Base-by-base conservation (phyloP, 305 asterid species). In the Euphrasia arctica region DNA sequence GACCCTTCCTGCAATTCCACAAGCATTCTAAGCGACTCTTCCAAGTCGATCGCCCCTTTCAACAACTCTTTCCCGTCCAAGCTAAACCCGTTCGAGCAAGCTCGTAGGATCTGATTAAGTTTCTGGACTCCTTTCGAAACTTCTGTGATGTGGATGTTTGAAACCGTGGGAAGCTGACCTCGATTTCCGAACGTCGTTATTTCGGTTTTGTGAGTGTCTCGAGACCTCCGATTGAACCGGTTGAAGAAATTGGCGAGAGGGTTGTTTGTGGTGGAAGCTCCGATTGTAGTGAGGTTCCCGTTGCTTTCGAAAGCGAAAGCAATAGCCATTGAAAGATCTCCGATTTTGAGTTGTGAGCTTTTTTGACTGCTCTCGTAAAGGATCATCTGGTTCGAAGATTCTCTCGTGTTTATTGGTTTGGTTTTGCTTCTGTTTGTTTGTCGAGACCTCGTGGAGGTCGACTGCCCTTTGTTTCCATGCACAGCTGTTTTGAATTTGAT, bases 21-120 rank as follows among this genome's bases (percentile, higher is more conserved):
- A 4, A 89, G 88, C 89, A 82, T 77, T 55, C 90, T 81, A 7
- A 89, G 67, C 45, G 95, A 80, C 75, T 86, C 88, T 65, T 89
- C 96, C 83, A 89, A 77, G 62, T 89, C 80, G 70, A 80, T 70
- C 12, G 96, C 89, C 2, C 96, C 96, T 81, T 80, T 83, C 75
- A 89, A 18, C 73, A 89, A 76, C 8, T 84, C 89, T 68, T 75
- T 77, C 51, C 92, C 96, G 63, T 89, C 83, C 11, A 83, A 71
- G 76, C 77, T 80, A 32, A 75, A 70, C 57, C 90, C 92, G 63
- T 84, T 77, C 59, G 95, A 83, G 74, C 85, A 84, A 0, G 85
- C 79, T 64, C 70, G 75, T 39, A 89, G 61, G 63, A 89, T 80
- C 77, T 86, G 90, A 70, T 89, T 84, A 51, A 89, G 62, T 70